phyloP scores from a whole-genome alignment of 164 flowering plant species.

The Vitis rupestris region DNA sequence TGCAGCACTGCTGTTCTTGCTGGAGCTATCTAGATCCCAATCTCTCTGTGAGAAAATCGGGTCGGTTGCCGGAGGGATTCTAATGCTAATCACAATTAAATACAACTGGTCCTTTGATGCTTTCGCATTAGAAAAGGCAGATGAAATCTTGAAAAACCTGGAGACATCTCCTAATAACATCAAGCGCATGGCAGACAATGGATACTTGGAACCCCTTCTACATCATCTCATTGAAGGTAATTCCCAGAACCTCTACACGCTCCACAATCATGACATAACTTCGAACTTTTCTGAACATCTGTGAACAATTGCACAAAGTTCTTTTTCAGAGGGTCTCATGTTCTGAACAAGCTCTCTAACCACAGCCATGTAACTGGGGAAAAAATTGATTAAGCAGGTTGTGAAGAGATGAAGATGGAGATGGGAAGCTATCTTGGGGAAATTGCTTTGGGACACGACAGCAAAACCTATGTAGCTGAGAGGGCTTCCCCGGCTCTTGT shows the following conservation, averaged over 20 bases:
- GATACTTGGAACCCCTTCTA: constrained; percentile 67
- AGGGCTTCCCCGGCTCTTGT: constrained; percentile 53
- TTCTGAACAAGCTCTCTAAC: too few relatives aligned
- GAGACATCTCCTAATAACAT: constrained; percentile 54
- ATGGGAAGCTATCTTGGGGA: constrained; percentile 67
- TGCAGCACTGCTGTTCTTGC: constrained; percentile 46
- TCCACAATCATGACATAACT: neutral
- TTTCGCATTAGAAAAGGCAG: constrained; percentile 54
- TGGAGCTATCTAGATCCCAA: constrained; percentile 58
- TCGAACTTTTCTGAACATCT: neutral
- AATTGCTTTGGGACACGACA: constrained; percentile 47
- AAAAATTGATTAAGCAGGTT: constrained; percentile 34
- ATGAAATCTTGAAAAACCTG: constrained; percentile 55
- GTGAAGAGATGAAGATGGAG: constrained; percentile 54
- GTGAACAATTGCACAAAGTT: neutral
- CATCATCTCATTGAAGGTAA: constrained; percentile 66
- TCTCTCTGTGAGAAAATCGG: constrained; percentile 49
- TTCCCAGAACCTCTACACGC: constrained; percentile 1
- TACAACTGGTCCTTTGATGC: constrained; percentile 42
- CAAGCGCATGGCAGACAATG: constrained; percentile 79
- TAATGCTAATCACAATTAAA: constrained; percentile 57
- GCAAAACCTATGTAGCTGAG: constrained; percentile 48
- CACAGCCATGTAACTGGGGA: too few relatives aligned
- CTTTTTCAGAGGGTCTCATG: too few relatives aligned
- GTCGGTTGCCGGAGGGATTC: constrained; percentile 55